Conservation (phyloP, 306 rosid genomes). For the Cucumis melo region DNA sequence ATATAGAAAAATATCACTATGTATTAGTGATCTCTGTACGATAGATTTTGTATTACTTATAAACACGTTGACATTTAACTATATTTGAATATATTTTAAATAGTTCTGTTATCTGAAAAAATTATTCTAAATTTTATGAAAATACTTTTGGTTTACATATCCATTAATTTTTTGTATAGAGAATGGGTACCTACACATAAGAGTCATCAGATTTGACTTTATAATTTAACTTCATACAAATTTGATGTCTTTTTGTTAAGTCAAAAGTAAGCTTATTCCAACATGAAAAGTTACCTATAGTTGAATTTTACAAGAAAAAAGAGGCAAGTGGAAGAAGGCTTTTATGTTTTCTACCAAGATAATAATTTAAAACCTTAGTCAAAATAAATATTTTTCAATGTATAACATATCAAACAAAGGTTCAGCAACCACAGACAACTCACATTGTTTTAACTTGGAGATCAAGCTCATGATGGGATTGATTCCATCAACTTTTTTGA, state of each 20-base stretch:
- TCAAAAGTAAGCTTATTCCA: neutral
- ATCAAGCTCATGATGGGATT: conserved; percentile 14
- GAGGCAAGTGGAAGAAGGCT: neutral
- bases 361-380: neutral
- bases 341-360: neutral
- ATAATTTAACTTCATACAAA: too few species aligned
- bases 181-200: too few species aligned
- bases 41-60: too few species aligned
- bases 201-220: too few species aligned
- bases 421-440: neutral
- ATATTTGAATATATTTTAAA: too few species aligned
- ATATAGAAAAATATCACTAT: too few species aligned
- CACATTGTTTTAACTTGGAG: neutral
- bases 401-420: neutral
- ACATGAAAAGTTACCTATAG: neutral
- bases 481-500: neutral
- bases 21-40: too few species aligned
- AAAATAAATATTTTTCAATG: neutral
- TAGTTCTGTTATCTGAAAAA: too few species aligned
- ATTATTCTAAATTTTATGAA: too few species aligned
- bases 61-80: too few species aligned
- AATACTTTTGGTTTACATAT: too few species aligned
- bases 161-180: too few species aligned
- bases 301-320: neutral
- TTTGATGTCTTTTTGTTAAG: neutral